Percentiles rank a stretch among this genome's conserved stretches.
Conservation (phyloP, 2,329 filamentous ascomycete genomes). For the Akanthomyces lecanii region DNA sequence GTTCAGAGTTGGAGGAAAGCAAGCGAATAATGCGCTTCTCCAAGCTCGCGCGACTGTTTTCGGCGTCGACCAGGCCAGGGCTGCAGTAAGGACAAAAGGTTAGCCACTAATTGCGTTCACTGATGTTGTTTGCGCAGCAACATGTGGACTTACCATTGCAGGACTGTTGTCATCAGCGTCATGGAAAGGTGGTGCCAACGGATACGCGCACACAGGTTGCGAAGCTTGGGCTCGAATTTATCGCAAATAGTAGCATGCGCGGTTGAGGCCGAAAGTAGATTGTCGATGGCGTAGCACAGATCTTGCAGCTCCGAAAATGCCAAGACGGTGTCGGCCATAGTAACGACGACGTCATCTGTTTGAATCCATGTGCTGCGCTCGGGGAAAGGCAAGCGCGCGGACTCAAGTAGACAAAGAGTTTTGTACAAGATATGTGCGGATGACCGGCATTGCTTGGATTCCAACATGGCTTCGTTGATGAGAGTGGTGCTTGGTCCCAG, state of each 20-base stretch:
- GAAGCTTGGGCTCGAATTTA: slow-evolving; percentile 21
- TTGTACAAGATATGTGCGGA: slow-evolving; percentile 35
- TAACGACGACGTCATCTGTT: slow-evolving; percentile 32
- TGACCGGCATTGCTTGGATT: slow-evolving; percentile 36
- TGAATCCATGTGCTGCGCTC: slow-evolving; percentile 34
- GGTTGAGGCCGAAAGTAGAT: slow-evolving; percentile 21
- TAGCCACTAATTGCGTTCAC: background rate
- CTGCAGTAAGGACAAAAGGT: slow-evolving; percentile 19
- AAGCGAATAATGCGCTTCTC: slow-evolving; percentile 31
- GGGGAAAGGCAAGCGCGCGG: slow-evolving; percentile 31
- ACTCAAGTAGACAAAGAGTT: slow-evolving; percentile 31
- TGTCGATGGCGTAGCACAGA: slow-evolving; percentile 27
- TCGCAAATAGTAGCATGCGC: slow-evolving; percentile 19
- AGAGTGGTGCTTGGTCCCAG: slow-evolving; percentile 26
- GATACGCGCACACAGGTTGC: slow-evolving; percentile 31
- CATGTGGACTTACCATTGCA: slow-evolving; percentile 32
- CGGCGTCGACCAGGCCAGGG: slow-evolving; percentile 33
- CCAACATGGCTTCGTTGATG: slow-evolving; percentile 31
- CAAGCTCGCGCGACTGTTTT: slow-evolving; percentile 32
- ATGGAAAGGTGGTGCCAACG: slow-evolving; percentile 37
- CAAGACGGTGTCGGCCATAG: slow-evolving; percentile 34
- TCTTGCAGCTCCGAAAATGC: slow-evolving; percentile 32
- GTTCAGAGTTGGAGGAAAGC: slow-evolving; percentile 32
- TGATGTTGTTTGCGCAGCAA: background rate
- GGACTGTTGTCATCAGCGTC: slow-evolving; percentile 37